Evolutionary conservation across 768 basidiomycete genomes (phyloP).

Genomic region (Cystofilobasidium capitatum): DNA sequence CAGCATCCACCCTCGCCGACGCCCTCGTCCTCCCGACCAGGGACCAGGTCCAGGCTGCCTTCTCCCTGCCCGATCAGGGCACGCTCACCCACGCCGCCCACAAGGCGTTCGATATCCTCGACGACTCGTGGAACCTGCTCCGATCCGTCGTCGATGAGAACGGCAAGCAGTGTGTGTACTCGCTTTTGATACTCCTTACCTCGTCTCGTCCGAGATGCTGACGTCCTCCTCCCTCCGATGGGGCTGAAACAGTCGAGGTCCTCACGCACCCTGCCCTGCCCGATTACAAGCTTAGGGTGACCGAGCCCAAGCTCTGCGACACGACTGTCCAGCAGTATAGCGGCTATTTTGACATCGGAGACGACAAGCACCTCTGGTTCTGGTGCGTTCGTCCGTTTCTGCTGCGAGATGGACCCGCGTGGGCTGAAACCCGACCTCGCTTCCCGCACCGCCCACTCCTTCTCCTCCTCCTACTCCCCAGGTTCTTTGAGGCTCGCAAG

Average conservation of each 20-base stretch:
- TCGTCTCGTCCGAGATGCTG: background rate
- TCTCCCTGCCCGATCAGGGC: slow-evolving; percentile 26
- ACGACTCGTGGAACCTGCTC: slow-evolving; percentile 30
- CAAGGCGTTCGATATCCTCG: slow-evolving; percentile 32
- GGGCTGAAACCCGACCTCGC: background rate
- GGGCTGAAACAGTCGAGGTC: slow-evolving; percentile 30
- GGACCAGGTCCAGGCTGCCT: slow-evolving; percentile 23
- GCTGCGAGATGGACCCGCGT: background rate
- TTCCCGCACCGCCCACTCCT: slow-evolving; percentile 5
- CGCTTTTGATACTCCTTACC: background rate
- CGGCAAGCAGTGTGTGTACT: slow-evolving; percentile 34
- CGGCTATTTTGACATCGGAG: slow-evolving; percentile 73
- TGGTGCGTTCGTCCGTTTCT: slow-evolving; percentile 20
- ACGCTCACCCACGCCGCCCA: slow-evolving; percentile 32
- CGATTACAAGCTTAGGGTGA: slow-evolving; percentile 35
- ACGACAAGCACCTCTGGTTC: slow-evolving; percentile 82
- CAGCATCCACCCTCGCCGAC: background rate
- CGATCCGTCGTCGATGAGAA: slow-evolving; percentile 23
- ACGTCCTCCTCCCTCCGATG: background rate
- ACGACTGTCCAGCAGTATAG: slow-evolving; percentile 66
- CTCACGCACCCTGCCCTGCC: slow-evolving; percentile 39
- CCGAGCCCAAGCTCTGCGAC: slow-evolving; percentile 65
- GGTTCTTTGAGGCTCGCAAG: slow-evolving; percentile 80
- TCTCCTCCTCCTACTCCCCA: slow-evolving; percentile 33
- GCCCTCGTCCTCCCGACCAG: slow-evolving; percentile 19